Percentiles rank a stretch among this genome's conserved stretches.
Conservation (phyloP, 768 basidiomycete species). For the Rhizopogon vulgaris region DNA sequence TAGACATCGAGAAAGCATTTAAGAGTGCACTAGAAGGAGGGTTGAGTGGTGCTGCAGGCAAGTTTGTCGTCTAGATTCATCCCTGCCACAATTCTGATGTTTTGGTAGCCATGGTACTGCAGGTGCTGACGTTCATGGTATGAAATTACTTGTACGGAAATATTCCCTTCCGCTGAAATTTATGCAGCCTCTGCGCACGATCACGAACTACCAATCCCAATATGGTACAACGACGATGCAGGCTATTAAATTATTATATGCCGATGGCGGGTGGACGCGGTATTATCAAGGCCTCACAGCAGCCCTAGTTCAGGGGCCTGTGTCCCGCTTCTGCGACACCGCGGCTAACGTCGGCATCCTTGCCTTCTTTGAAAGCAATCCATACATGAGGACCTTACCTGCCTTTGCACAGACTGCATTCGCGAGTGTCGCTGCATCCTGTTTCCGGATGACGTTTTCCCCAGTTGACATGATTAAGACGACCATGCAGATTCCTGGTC, state of each 20-base stretch:
- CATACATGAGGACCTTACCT: conserved; percentile 61
- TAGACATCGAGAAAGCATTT: conserved; percentile 73
- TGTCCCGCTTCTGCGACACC: conserved; percentile 89
- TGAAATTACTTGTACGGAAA: neutral
- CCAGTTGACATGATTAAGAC: conserved; percentile 95
- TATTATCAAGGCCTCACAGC: conserved; percentile 87
- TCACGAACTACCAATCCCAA: conserved; percentile 96
- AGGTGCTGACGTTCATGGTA: conserved; percentile 84
- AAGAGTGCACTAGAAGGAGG: conserved; percentile 87
- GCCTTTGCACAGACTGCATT: conserved; percentile 69
- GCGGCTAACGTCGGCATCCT: conserved; percentile 91
- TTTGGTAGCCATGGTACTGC: conserved; percentile 80
- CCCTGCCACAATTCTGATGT: neutral
- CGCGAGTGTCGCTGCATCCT: conserved; percentile 72
- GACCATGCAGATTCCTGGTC: conserved; percentile 88
- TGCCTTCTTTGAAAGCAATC: conserved; percentile 74
- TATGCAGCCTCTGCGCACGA: conserved; percentile 76
- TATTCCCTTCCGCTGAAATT: neutral
- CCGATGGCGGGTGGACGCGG: conserved; percentile 73
- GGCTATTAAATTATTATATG: conserved; percentile 62
- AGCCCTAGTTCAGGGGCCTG: conserved; percentile 81
- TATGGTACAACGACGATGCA: conserved; percentile 70
- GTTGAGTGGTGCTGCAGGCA: conserved; percentile 81
- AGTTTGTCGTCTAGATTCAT: conserved; percentile 7
- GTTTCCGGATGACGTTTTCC: conserved; percentile 83